Evolutionary conservation across 495 filamentous ascomycete species (phyloP).

Genomic region (Xylona heveae): DNA sequence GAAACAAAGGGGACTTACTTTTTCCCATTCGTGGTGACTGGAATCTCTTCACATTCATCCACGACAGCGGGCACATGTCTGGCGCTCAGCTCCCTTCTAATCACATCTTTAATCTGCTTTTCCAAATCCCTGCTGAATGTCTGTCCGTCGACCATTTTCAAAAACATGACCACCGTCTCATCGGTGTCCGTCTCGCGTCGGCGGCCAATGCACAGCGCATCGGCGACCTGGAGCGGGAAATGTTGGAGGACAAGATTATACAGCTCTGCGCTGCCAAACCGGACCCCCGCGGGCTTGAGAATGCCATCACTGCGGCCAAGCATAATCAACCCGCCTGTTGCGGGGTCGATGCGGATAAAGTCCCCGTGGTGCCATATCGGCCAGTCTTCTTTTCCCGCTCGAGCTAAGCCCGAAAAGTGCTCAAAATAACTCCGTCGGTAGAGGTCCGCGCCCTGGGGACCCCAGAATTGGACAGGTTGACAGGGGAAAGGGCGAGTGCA

Average conservation of each 20-base stretch:
- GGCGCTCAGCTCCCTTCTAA: slow-evolving; percentile 57
- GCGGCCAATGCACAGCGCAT: slow-evolving; percentile 69
- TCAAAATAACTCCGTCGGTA: slow-evolving; percentile 81
- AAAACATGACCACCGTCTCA: slow-evolving; percentile 71
- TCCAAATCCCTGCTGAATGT: slow-evolving; percentile 29
- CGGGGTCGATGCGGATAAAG: slow-evolving; percentile 56
- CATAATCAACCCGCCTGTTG: slow-evolving; percentile 65
- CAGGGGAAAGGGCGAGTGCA: slow-evolving; percentile 75
- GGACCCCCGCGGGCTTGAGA: slow-evolving; percentile 55
- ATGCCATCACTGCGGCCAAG: slow-evolving; percentile 61
- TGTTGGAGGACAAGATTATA: slow-evolving; percentile 75
- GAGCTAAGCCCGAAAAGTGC: slow-evolving; percentile 41
- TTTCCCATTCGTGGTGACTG: slow-evolving; percentile 79
- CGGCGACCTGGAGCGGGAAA: slow-evolving; percentile 55
- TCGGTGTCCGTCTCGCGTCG: slow-evolving; percentile 51
- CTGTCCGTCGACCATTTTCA: slow-evolving; percentile 41
- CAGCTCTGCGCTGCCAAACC: slow-evolving; percentile 69
- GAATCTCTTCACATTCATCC: slow-evolving; percentile 60
- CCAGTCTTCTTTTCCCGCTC: no score
- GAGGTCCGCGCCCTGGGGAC: slow-evolving; percentile 32
- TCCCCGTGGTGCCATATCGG: slow-evolving; percentile 86
- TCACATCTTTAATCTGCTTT: slow-evolving; percentile 32
- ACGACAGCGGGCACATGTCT: slow-evolving; percentile 73
- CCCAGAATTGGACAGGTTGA: slow-evolving; percentile 80
- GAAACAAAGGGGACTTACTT: slow-evolving; percentile 28